These are phyloP conservation scores for Phytophthora europaea DNA, from an alignment of 352 stramenopile genomes.

Conservation along the genomic window DNA sequence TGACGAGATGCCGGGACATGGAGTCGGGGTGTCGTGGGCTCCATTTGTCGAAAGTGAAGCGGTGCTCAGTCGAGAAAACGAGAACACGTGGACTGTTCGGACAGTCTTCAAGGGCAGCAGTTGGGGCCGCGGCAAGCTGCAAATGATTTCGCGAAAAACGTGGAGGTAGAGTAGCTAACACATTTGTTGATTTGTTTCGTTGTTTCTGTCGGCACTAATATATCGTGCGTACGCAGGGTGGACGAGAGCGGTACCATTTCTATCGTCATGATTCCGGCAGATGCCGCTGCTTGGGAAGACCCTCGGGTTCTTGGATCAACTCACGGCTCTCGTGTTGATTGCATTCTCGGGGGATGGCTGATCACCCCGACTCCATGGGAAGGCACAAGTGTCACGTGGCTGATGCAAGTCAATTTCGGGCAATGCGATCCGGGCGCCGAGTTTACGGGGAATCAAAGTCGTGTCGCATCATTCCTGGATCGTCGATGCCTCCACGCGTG, in stretches of 20 bases:
- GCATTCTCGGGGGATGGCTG: conserved; percentile 75
- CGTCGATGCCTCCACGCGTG: conserved; percentile 55
- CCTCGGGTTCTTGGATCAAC: conserved; percentile 11
- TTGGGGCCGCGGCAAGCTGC: conserved; percentile 48
- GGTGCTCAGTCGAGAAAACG: conserved; percentile 55
- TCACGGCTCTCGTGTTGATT: conserved; percentile 53
- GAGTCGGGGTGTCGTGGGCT: conserved; percentile 39
- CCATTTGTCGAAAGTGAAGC: conserved; percentile 63
- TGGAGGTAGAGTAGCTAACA: conserved; percentile 64
- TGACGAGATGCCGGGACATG: conserved; percentile 17
- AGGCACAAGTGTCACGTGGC: conserved; percentile 76
- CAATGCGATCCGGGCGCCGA: conserved; percentile 61
- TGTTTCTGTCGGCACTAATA: neutral
- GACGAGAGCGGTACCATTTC: conserved; percentile 73
- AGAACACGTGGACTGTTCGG: conserved; percentile 64
- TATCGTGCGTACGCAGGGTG: conserved; percentile 43
- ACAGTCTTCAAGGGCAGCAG: conserved; percentile 61
- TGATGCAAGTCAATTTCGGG: conserved; percentile 85
- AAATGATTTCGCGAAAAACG: conserved; percentile 73
- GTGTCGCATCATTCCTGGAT: conserved; percentile 39
- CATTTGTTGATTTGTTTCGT: neutral
- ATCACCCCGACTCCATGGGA: conserved; percentile 68
- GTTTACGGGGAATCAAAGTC: conserved; percentile 60
- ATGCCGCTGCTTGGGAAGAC: conserved; percentile 45
- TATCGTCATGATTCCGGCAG: conserved; percentile 75